Evolutionary conservation across 2,329 filamentous ascomycete genomes (phyloP).

Genomic region (Colletotrichum endophyticum): DNA sequence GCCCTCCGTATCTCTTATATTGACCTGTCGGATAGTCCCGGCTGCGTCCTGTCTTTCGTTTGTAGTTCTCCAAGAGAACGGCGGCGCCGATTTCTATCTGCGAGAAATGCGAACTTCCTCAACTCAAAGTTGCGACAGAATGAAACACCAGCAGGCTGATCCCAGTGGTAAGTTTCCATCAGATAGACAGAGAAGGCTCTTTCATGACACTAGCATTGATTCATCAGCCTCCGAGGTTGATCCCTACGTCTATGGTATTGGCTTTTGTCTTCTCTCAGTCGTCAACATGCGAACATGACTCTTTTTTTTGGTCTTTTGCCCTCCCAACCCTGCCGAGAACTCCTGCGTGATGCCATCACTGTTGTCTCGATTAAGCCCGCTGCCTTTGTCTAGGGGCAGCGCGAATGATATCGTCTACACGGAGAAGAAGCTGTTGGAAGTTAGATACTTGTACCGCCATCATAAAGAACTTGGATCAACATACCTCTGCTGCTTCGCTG

Average conservation of each 20-base stretch:
- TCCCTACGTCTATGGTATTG: conserved; percentile 20
- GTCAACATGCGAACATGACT: conserved; percentile 11
- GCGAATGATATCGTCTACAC: conserved; percentile 98
- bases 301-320: neutral
- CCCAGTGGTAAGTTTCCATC: neutral
- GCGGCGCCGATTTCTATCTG: neutral
- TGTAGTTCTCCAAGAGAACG: neutral
- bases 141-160: neutral
- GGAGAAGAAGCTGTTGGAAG: conserved; percentile 73
- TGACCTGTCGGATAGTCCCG: neutral
- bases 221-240: conserved; percentile 18
- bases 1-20: neutral
- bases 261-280: conserved; percentile 2
- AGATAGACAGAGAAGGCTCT: neutral
- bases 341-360: conserved; percentile 3
- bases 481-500: conserved; percentile 93
- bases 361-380: conserved; percentile 60
- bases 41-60: neutral
- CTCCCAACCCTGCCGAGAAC: conserved; percentile 1
- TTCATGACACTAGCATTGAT: conserved; percentile 19
- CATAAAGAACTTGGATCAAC: conserved; percentile 31
- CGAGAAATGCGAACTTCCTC: neutral
- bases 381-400: conserved; percentile 85
- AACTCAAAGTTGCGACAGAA: neutral
- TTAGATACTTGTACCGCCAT: conserved; percentile 7